Base-by-base conservation (phyloP, 2,329 filamentous ascomycete species). In the Pyrenophora graminea region DNA sequence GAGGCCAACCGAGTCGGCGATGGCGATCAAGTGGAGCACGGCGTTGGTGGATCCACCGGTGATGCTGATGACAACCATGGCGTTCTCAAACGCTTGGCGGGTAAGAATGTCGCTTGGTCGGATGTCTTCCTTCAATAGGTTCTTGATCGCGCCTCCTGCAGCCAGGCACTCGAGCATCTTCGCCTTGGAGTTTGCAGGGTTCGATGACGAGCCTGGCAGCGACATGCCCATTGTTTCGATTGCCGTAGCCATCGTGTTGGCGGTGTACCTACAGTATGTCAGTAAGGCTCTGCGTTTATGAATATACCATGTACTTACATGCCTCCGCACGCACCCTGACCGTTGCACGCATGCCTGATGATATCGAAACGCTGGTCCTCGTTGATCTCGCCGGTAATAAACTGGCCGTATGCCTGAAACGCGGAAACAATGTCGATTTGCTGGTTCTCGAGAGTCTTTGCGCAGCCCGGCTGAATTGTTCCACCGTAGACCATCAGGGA, bases 401-500 rank as follows among this genome's bases (percentile, higher is more conserved):
- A 97, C 73, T 97, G 90, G 21, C 94, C 94, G 70, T 97, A 97
- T 4, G 93, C 89, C 78, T 99, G 94, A 84, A 99, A 99, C 37
- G 94, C 94, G 42, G 91, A 97, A 53, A 99, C 89, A 45, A 99
- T 96, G 73, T 99, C 93, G 63, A 97, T 90, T 51, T 87, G 79
- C 47, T 84, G 82, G 69, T 88, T 86, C 59, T 88, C 55, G 30
- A 67, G 60, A 63, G 92, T 89, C 43, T 82, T 83, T 48, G 89
- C 90, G 77, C 92, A 97, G 39, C 94, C 94, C 32, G 94, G 90
- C 72, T 89, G 87, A 73, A 97, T 99, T 36, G 90, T 91, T 41
- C 94, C 94, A 63, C 94, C 94, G 70, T 99, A 99, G 25, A 99
- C 90, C 94, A 99, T 99, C 71, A 99, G 81, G 65, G 90, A 91